phyloP scores from a whole-genome alignment of 805 yeast species.

The Cyberlindnera maclurae region DNA sequence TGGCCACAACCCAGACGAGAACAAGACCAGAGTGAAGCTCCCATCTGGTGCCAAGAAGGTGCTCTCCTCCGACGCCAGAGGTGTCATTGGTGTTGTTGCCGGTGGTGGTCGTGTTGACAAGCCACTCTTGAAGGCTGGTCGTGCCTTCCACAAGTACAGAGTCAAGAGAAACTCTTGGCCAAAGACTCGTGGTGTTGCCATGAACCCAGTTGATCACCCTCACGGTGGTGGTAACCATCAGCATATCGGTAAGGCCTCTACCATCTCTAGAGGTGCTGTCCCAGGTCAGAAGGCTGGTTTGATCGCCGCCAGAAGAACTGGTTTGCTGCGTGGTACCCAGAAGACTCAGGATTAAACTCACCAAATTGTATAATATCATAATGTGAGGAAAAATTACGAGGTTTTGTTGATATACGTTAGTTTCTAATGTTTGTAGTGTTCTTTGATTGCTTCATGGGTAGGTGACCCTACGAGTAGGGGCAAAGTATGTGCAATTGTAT shows the following conservation, averaged over 20 bases:
- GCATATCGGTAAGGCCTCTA: conserved; percentile 99
- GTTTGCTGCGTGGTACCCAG: conserved; percentile 99
- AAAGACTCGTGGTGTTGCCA: conserved; percentile 99
- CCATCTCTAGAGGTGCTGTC: conserved; percentile 98
- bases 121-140: conserved; percentile 99
- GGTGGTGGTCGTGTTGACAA: conserved; percentile 99
- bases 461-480: too few relatives aligned
- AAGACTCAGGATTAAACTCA: conserved; percentile 66
- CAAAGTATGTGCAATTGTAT: neutral
- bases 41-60: conserved; percentile 99
- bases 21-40: conserved; percentile 98
- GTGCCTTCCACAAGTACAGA: conserved; percentile 99
- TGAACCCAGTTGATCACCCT: conserved; percentile 99
- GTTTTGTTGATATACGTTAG: conserved; percentile 22
- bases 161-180: conserved; percentile 99
- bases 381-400: conserved; percentile 18
- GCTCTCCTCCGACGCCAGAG: conserved; percentile 93
- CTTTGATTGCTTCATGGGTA: too few relatives aligned
- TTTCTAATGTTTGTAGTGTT: conserved; percentile 12
- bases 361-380: conserved; percentile 18
- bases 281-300: conserved; percentile 99
- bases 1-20: conserved; percentile 99
- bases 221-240: conserved; percentile 99
- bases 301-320: conserved; percentile 99
- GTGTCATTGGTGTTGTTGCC: conserved; percentile 99